A percentile compares a stretch with the other conserved stretches of the same genome.
phyloP scores from a whole-genome alignment of 2,329 filamentous ascomycete species.

The Sporothrix euskadiensis region DNA sequence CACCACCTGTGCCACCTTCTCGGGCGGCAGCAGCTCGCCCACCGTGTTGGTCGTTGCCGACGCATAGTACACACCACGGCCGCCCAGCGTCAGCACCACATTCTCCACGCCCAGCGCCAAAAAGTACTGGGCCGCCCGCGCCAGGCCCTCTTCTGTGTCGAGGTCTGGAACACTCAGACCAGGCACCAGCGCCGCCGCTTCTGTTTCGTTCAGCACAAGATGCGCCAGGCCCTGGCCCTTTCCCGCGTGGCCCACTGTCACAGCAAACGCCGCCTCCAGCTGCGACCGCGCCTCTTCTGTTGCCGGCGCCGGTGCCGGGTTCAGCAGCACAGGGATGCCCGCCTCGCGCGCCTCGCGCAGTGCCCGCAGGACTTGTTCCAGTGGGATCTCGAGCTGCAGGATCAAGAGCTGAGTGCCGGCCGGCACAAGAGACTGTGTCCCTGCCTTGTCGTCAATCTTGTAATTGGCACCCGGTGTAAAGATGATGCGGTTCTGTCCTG shows the following conservation, averaged over 20 bases:
- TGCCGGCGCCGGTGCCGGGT: constrained; percentile 73
- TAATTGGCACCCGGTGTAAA: constrained; percentile 72
- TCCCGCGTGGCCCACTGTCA: background rate
- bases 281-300: constrained; percentile 52
- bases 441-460: constrained; percentile 45
- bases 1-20: constrained; percentile 69
- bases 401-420: constrained; percentile 56
- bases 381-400: constrained; percentile 62
- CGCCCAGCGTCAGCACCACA: constrained; percentile 81
- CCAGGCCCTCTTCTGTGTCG: constrained; percentile 39
- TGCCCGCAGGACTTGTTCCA: constrained; percentile 54
- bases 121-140: constrained; percentile 53
- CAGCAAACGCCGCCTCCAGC: constrained; percentile 51
- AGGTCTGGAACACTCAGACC: constrained; percentile 42
- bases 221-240: constrained; percentile 55
- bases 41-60: constrained; percentile 40
- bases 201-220: constrained; percentile 73
- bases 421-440: constrained; percentile 33
- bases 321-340: constrained; percentile 61
- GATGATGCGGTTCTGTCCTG: constrained; percentile 75
- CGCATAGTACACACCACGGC: constrained; percentile 71
- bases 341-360: constrained; percentile 44
- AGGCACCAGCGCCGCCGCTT: constrained; percentile 65
- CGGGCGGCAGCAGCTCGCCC: constrained; percentile 59
- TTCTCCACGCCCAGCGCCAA: constrained; percentile 67